phyloP scores from a whole-genome alignment of 768 basidiomycete species.

The Terana coerulea region DNA sequence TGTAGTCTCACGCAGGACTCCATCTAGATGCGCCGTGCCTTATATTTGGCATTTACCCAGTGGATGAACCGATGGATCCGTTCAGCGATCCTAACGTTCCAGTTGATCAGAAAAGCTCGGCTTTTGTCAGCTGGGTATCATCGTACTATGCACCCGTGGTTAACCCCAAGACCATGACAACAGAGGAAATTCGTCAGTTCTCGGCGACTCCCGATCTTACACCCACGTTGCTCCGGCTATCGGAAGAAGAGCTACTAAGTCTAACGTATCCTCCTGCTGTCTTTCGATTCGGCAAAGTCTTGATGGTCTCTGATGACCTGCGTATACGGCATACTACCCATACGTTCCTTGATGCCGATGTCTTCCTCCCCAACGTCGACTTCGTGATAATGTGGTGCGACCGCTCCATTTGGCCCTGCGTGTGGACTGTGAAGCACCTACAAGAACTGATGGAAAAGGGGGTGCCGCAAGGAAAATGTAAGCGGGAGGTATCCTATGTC shows the following conservation, averaged over 20 bases:
- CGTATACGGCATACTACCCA: not conserved
- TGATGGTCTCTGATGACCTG: not conserved
- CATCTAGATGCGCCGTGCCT: not conserved
- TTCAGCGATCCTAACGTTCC: conserved; percentile 2
- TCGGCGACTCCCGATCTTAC: too few species aligned
- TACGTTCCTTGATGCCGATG: not conserved
- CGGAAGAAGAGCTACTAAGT: too few species aligned
- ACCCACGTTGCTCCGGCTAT: too few species aligned
- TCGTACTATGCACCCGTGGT: not conserved
- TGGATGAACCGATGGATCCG: not conserved
- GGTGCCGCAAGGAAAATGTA: not conserved
- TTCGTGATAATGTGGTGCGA: not conserved
- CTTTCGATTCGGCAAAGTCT: not conserved
- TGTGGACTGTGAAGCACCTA: not conserved
- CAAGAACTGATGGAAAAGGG: not conserved
- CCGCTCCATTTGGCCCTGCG: not conserved
- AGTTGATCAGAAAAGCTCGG: not conserved
- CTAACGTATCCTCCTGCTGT: not conserved
- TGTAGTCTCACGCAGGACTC: not conserved
- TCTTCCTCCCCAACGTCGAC: not conserved
- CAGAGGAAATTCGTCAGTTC: not conserved
- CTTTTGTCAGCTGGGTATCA: not conserved
- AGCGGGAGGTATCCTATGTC: not conserved
- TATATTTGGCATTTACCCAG: not conserved
- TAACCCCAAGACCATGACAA: not conserved